Evolutionary conservation across 345 rosid species (phyloP), one percentile per base, ranked within the genome.

Genomic region (Dipteronia sinensis): DNA sequence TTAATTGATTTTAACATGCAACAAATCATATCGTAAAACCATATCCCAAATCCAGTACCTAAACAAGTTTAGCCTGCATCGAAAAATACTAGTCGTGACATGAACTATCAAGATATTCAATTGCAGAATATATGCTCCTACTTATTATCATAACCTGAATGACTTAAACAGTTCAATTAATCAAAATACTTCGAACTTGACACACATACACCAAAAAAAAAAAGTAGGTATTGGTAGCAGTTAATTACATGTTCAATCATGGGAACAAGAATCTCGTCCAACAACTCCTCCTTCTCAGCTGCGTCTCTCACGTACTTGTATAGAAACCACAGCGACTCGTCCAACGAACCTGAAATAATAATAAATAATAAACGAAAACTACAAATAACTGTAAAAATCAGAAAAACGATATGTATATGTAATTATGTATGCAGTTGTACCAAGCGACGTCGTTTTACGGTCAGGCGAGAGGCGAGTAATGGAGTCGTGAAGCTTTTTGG

Each of bases 181-280:
- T 3, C 27, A 44, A 44, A 64, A 7, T 23, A 27, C 62, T 19
- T 7, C n/a, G 10, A 51, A 69, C 23, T 34, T 27, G 1, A 72
- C 20, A 34, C 3, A 44, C 20, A 23, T 1, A 55, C 38, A 20
- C 10, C 3, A 51, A 53, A 10, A 6, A 44, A 73, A 49, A 17
- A 55, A 55, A 46, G 22, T 74, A 16, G 69, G n/a, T 6, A 10
- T 7, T 73, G 20, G 44, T 56, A 55, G 23, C 22, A 58, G 72
- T 75, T 49, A 2, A 7, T 23, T 87, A 94, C 98, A 71, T 90
- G 88, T 79, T 95, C 89, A 53, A 91, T 79, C 59, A 95, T 81
- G 38, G 98, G 98, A 77, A 91, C 79, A 63, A 94, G 94, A 77
- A 89, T 65, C 61, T 87, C 93, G 81, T 86, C 89, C 85, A 90